Conservation (phyloP, 202 grass and related monocot species). For the Bolboschoenoplectus hybrid region DNA sequence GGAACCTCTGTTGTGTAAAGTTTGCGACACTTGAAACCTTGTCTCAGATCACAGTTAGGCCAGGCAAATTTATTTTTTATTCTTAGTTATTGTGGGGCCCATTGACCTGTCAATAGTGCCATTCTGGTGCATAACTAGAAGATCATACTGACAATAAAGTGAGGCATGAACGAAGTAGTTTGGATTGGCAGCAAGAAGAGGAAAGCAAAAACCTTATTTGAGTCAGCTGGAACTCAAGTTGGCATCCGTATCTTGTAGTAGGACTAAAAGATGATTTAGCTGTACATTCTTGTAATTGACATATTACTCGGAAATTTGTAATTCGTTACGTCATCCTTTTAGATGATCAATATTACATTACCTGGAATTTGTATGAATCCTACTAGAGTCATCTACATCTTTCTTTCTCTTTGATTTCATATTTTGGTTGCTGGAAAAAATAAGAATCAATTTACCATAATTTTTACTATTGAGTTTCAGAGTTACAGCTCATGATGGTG, state of each 20-base stretch:
- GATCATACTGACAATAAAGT: background rate
- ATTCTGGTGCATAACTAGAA: background rate
- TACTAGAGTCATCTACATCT: background rate
- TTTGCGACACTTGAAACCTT: background rate
- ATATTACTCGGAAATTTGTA: background rate
- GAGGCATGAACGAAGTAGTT: background rate
- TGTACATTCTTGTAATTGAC: background rate
- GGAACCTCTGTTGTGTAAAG: background rate
- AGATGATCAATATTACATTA: constrained; percentile 14
- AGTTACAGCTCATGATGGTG: constrained; percentile 39
- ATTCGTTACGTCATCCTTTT: background rate
- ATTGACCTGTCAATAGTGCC: background rate
- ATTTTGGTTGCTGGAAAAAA: background rate
- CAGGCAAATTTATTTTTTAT: background rate
- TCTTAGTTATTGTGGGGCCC: background rate
- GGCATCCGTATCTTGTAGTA: background rate
- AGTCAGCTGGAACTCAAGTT: background rate
- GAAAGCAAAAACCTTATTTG: background rate
- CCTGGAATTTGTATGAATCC: background rate
- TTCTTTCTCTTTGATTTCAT: background rate
- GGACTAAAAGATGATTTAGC: background rate
- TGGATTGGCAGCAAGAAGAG: background rate
- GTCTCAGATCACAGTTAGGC: background rate
- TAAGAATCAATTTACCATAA: background rate
- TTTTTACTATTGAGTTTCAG: constrained; percentile 39